Base-by-base conservation (phyloP, 768 basidiomycete genomes). In the Agrocybe praecox region DNA sequence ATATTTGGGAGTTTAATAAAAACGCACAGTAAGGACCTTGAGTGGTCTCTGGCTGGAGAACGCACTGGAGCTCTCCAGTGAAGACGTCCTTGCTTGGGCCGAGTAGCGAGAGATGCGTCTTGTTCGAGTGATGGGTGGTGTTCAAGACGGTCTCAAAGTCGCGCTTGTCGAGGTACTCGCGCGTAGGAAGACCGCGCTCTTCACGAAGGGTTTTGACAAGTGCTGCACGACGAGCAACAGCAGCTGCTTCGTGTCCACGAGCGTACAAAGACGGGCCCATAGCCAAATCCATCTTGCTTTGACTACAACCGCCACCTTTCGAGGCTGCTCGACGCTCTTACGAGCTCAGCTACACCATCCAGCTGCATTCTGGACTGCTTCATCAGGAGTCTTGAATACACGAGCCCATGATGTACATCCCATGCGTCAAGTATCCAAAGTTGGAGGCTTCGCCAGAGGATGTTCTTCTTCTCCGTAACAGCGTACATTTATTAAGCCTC, bases 11-110 rank as follows among this genome's bases (percentile, higher is more conserved):
- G n/a, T n/a, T n/a, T n/a, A n/a, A n/a, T n/a, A n/a, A n/a, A n/a
- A n/a, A 53, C 52, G 15, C 49, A 49, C 57, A 53, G 42, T 58
- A 53, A 24, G 57, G 57, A 12, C 57, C 57, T 15, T 48, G 32
- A 32, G 57, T 58, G 36, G 49, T 48, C 40, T 58, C 57, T n/a
- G 57, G n/a, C 42, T 53, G 57, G 23, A 58, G 52, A 47, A 58
- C 47, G 42, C 46, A 53, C 36, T 58, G 42, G 18, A 58, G 29
- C n/a, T 53, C 40, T 8, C 57, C 57, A 12, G 57, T 58, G 48
- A 58, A 58, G 24, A 58, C 53, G 6, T 54, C 52, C 8, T 49
- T 32, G 47, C 48, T 23, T 29, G 40, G 24, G 40, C 48, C 21
- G 52, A 53, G 47, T 33, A 53, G 21, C 46, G 52, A 50, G 12